phyloP scores from a whole-genome alignment of 495 filamentous ascomycete species.

The Podospora comata region DNA sequence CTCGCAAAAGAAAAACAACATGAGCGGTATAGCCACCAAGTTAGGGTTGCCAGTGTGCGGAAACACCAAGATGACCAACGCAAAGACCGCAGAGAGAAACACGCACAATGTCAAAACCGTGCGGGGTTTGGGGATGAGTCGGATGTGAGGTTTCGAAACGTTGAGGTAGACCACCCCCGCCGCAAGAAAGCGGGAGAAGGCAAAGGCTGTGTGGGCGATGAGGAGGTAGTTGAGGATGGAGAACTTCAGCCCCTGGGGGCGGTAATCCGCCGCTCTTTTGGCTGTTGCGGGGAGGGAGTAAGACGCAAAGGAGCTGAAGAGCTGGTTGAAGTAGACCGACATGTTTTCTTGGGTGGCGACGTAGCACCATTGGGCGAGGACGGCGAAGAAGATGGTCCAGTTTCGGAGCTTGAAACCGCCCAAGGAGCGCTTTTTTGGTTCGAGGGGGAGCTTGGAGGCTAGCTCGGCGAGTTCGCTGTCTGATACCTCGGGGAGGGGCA shows the following conservation, averaged over 20 bases:
- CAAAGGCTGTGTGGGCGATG: constrained; percentile 47
- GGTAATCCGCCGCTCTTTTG: constrained; percentile 10
- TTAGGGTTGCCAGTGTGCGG: constrained; percentile 44
- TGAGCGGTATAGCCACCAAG: constrained; percentile 54
- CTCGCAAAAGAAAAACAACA: constrained; percentile 66
- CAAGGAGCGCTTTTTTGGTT: constrained; percentile 38
- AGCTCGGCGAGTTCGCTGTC: constrained; percentile 50
- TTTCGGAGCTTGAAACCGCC: constrained; percentile 40
- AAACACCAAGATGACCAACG: constrained; percentile 47
- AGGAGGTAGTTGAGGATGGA: constrained; percentile 52
- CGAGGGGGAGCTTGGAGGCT: constrained; percentile 39
- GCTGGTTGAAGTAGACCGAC: constrained; percentile 59
- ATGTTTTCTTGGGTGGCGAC: constrained; percentile 69
- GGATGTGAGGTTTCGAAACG: constrained; percentile 42
- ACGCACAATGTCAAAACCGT: constrained; percentile 51
- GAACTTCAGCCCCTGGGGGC: constrained; percentile 48
- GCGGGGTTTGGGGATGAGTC: constrained; percentile 45
- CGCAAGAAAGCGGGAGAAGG: constrained; percentile 47
- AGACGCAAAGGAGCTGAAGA: constrained; percentile 35
- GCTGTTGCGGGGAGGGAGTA: constrained; percentile 27
- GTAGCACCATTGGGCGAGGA: constrained; percentile 71
- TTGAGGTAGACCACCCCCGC: constrained; percentile 49
- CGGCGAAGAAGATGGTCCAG: constrained; percentile 55
- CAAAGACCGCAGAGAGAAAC: constrained; percentile 44
- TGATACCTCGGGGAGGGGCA: constrained; percentile 52